These are phyloP conservation scores for Picea engelmannii DNA, from an alignment of 83 land plant species.

Conservation along the genomic window DNA sequence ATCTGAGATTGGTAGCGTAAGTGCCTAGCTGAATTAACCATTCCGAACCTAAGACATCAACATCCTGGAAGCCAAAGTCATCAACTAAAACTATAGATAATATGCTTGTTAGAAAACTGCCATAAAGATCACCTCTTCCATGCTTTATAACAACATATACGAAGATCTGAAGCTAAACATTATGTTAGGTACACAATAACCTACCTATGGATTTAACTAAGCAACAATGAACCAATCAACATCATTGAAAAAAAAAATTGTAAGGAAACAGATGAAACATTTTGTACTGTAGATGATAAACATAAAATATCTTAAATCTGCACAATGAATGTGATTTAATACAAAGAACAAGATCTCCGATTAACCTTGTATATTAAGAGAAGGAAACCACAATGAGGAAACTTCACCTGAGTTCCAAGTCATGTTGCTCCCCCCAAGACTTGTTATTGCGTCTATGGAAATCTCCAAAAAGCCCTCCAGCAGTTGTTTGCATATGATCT, in stretches of 20 bases:
- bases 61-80: no score
- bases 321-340: background rate
- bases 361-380: background rate
- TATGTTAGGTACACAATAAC: background rate
- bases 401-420: constrained; percentile 79
- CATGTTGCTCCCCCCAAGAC: constrained; percentile 85
- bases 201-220: background rate
- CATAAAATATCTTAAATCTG: background rate
- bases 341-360: background rate
- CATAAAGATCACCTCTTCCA: background rate
- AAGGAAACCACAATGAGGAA: constrained; percentile 7
- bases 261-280: no score
- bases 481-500: constrained; percentile 58
- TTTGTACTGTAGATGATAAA: background rate
- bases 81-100: background rate
- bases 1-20: no score
- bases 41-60: no score
- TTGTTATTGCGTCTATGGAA: constrained; percentile 46
- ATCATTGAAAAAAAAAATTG: background rate
- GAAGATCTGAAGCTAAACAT: background rate
- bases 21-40: no score
- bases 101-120: background rate
- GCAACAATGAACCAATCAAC: background rate
- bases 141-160: background rate
- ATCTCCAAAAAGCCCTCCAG: constrained; percentile 33